These are phyloP conservation scores for Herpetospermum pedunculosum DNA, from an alignment of 306 rosid genomes.

Conservation along the genomic window DNA sequence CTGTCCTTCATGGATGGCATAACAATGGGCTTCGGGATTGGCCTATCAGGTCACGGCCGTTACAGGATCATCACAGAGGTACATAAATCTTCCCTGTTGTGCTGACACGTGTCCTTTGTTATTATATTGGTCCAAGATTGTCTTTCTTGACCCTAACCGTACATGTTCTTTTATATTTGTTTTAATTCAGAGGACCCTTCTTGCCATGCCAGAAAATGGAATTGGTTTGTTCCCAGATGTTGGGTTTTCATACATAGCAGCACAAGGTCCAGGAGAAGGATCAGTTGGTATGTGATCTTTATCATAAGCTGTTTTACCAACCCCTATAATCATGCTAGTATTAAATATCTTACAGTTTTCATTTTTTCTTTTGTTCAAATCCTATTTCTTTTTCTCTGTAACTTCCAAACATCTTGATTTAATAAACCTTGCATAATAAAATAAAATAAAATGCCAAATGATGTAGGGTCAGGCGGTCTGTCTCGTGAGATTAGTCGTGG, in stretches of 20 bases:
- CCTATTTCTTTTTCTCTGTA: neutral
- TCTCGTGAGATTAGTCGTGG: no score
- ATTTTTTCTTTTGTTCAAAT: neutral
- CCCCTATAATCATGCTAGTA: neutral
- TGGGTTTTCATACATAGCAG: conserved; percentile 88
- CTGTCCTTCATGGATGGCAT: conserved; percentile 92
- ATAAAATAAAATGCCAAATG: no score
- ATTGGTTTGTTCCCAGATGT: conserved; percentile 96
- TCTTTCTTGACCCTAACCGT: conserved; percentile 1
- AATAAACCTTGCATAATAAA: neutral
- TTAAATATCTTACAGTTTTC: neutral
- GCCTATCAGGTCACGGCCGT: conserved; percentile 91
- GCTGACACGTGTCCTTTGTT: neutral
- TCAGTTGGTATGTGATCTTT: conserved; percentile 53
- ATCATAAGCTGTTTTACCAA: neutral
- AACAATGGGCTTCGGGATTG: conserved; percentile 98
- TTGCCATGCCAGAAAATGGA: conserved; percentile 99
- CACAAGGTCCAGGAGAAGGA: conserved; percentile 93
- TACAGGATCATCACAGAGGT: conserved; percentile 93
- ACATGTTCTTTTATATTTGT: neutral
- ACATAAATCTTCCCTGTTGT: conserved; percentile 12
- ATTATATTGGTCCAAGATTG: neutral
- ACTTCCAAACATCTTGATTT: neutral
- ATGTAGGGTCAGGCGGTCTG: no score
- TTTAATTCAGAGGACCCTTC: conserved; percentile 66